Evolutionary conservation across 2,329 filamentous ascomycete species (phyloP).

Genomic region (Fusarium globosum): DNA sequence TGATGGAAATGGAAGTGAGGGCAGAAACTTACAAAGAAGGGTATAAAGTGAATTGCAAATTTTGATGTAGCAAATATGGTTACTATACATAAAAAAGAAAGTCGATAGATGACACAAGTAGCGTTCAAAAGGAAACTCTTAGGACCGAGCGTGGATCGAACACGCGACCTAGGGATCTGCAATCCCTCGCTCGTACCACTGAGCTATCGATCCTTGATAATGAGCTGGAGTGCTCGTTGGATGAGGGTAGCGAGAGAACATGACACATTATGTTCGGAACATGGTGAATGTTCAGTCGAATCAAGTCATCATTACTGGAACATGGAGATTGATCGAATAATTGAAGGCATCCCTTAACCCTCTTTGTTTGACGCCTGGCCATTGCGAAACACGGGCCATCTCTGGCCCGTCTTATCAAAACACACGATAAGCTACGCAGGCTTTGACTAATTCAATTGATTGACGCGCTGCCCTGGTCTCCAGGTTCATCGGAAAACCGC

Average conservation of each 20-base stretch:
- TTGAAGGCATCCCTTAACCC: background rate
- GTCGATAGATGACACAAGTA: too few relatives aligned
- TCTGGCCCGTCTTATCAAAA: background rate
- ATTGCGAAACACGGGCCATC: background rate
- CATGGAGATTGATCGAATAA: background rate
- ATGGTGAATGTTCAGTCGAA: rapidly evolving
- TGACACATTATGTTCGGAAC: rapidly evolving
- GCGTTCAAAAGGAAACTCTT: background rate
- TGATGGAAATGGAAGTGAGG: background rate
- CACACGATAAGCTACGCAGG: background rate
- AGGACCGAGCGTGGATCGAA: conserved; percentile 41
- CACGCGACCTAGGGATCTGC: conserved; percentile 42
- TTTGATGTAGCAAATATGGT: too few relatives aligned
- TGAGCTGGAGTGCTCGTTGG: too few relatives aligned
- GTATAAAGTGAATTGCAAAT: too few relatives aligned
- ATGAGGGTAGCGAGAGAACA: rapidly evolving
- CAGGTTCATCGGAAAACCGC: background rate
- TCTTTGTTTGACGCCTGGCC: rapidly evolving
- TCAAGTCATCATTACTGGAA: too few relatives aligned
- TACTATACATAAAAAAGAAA: background rate
- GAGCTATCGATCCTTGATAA: conserved; percentile 34
- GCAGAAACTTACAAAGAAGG: too few relatives aligned
- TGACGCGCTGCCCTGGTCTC: background rate
- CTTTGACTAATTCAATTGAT: too few relatives aligned
- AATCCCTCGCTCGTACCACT: conserved; percentile 41